These are phyloP conservation scores for Aurinia saxatilis DNA, from an alignment of 345 rosid species.

Conservation along the genomic window DNA sequence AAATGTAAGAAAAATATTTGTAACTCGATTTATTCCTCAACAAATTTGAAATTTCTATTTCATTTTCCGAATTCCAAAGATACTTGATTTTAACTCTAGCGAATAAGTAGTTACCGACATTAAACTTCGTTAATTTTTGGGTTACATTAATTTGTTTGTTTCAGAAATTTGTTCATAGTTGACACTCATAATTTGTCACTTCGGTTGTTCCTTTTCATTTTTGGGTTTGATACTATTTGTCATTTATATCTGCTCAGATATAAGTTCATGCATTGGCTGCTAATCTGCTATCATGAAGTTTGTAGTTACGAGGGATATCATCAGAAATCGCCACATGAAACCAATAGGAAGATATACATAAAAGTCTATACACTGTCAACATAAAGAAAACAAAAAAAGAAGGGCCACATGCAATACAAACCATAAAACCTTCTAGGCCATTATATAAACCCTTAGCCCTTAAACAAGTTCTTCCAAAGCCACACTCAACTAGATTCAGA, in stretches of 20 bases:
- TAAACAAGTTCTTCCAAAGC: background rate
- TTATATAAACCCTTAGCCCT: slow-evolving; percentile 8
- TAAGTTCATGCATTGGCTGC: slow-evolving; percentile 28
- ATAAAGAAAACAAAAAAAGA: background rate
- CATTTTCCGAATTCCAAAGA: too few relatives aligned
- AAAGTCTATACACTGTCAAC: background rate
- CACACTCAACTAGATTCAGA: background rate
- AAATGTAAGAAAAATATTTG: too few relatives aligned
- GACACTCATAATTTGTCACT: too few relatives aligned
- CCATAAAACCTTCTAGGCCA: background rate
- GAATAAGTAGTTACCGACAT: too few relatives aligned
- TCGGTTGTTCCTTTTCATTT: too few relatives aligned
- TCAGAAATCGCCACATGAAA: slow-evolving; percentile 27
- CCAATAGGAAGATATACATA: background rate
- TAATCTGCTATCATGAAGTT: too few relatives aligned
- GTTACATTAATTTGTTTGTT: too few relatives aligned
- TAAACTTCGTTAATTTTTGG: too few relatives aligned
- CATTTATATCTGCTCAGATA: background rate
- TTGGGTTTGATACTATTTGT: background rate
- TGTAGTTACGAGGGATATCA: slow-evolving; percentile 21
- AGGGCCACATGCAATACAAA: slow-evolving; percentile 12
- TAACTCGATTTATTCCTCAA: too few relatives aligned
- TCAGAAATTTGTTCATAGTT: too few relatives aligned
- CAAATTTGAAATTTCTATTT: too few relatives aligned
- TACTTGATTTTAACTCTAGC: too few relatives aligned